A percentile compares a stretch with the other conserved stretches of the same genome.
These are phyloP conservation scores for Xylaria grammica DNA, from an alignment of 495 filamentous ascomycete species.

Conservation along the genomic window DNA sequence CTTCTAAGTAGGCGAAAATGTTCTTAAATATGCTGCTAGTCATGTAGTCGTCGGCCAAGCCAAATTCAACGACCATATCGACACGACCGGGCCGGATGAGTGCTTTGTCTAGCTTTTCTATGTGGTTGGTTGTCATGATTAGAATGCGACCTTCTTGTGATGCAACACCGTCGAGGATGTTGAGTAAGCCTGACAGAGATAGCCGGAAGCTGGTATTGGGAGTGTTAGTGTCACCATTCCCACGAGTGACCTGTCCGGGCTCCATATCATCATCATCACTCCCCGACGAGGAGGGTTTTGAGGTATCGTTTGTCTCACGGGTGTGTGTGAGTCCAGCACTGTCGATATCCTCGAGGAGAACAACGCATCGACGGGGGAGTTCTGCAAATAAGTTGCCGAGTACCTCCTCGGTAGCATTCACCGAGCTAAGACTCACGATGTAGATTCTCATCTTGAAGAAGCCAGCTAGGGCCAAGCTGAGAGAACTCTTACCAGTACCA, in stretches of 20 bases:
- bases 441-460: slow-evolving; percentile 74
- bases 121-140: slow-evolving; percentile 86
- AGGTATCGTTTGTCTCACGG: slow-evolving; percentile 39
- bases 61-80: slow-evolving; percentile 74
- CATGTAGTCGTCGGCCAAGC: slow-evolving; percentile 55
- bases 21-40: slow-evolving; percentile 51
- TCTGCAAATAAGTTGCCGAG: slow-evolving; percentile 72
- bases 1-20: slow-evolving; percentile 53
- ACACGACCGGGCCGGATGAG: slow-evolving; percentile 79
- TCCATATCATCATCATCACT: slow-evolving; percentile 34
- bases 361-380: slow-evolving; percentile 69
- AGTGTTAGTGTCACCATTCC: slow-evolving; percentile 13
- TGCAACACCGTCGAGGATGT: slow-evolving; percentile 82
- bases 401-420: slow-evolving; percentile 71
- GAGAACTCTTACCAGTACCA: slow-evolving; percentile 72
- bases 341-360: slow-evolving; percentile 78
- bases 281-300: not conserved
- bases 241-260: slow-evolving; percentile 33
- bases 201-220: slow-evolving; percentile 48
- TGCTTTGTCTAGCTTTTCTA: slow-evolving; percentile 75
- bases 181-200: slow-evolving; percentile 76
- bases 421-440: slow-evolving; percentile 67
- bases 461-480: slow-evolving; percentile 70
- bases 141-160: slow-evolving; percentile 77
- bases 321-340: slow-evolving; percentile 71